Conservation (phyloP, 2,329 filamentous ascomycete species). For the Hypomyces rosellus region DNA sequence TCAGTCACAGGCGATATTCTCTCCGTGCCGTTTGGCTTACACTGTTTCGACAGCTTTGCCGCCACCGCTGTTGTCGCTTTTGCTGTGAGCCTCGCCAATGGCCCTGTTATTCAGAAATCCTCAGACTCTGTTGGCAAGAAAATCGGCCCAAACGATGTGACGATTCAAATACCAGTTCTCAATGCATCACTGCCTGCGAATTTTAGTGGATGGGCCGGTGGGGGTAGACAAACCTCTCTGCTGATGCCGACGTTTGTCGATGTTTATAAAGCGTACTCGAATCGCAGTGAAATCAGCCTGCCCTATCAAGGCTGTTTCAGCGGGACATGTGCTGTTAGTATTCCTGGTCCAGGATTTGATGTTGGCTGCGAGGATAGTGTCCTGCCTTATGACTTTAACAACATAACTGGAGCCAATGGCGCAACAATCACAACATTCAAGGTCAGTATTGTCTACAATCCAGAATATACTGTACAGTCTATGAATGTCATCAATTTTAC, state of each 20-base stretch:
- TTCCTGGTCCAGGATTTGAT: conserved; percentile 4
- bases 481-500: conserved; percentile 4
- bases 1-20: conserved; percentile 3
- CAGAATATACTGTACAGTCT: background rate
- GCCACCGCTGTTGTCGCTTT: background rate
- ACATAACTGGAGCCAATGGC: background rate
- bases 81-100: background rate
- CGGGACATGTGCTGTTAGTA: background rate
- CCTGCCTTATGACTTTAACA: background rate
- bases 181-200: conserved; percentile 3
- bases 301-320: conserved; percentile 1
- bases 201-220: conserved; percentile 8
- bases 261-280: conserved; percentile 6
- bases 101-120: conserved; percentile 5
- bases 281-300: background rate
- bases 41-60: background rate
- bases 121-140: conserved; percentile 2
- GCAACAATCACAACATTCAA: conserved; percentile 1
- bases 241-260: conserved; percentile 3
- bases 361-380: background rate
- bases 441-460: background rate
- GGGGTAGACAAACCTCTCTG: background rate
- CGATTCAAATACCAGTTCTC: background rate
- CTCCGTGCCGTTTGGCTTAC: background rate
- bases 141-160: background rate